Evolutionary conservation across 1,284 basidiomycete species (phyloP).

Genomic region (Ganoderma multipileum): DNA sequence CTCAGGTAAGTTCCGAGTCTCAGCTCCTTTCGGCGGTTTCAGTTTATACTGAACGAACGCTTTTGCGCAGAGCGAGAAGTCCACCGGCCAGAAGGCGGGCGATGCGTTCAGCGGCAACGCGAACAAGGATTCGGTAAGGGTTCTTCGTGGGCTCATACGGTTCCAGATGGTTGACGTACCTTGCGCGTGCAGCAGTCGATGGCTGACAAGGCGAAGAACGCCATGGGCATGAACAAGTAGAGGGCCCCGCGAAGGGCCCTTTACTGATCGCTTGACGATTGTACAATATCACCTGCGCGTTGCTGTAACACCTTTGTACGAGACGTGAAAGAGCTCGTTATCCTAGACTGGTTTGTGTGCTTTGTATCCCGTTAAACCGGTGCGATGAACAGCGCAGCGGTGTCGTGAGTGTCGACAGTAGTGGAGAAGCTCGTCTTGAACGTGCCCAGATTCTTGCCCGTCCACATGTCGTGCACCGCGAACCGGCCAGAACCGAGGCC

Average conservation of each 20-base stretch:
- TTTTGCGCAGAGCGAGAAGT: not conserved
- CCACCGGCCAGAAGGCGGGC: constrained; percentile 48
- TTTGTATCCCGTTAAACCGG: not conserved
- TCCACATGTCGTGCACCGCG: constrained; percentile 63
- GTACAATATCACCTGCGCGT: not conserved
- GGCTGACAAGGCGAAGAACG: constrained; percentile 40
- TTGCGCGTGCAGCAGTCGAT: constrained; percentile 33
- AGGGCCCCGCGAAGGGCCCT: not conserved
- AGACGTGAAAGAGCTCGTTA: not conserved
- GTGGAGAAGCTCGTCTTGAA: constrained; percentile 48
- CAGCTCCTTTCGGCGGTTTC: not conserved
- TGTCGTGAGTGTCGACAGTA: constrained; percentile 56
- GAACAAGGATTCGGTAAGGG: constrained; percentile 39
- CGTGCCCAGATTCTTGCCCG: constrained; percentile 51
- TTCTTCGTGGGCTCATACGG: not conserved
- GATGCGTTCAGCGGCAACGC: constrained; percentile 58
- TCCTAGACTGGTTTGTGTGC: not conserved
- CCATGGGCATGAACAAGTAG: constrained; percentile 36
- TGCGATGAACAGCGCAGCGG: constrained; percentile 43
- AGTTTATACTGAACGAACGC: not conserved
- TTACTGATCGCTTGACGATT: not conserved
- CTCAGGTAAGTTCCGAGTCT: constrained; percentile 36
- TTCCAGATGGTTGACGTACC: no score
- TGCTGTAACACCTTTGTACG: not conserved
- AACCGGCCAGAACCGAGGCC: constrained; percentile 49